These are phyloP conservation scores for Tillandsia leiboldiana DNA, from an alignment of 176 grass and related monocot genomes.

Conservation along the genomic window DNA sequence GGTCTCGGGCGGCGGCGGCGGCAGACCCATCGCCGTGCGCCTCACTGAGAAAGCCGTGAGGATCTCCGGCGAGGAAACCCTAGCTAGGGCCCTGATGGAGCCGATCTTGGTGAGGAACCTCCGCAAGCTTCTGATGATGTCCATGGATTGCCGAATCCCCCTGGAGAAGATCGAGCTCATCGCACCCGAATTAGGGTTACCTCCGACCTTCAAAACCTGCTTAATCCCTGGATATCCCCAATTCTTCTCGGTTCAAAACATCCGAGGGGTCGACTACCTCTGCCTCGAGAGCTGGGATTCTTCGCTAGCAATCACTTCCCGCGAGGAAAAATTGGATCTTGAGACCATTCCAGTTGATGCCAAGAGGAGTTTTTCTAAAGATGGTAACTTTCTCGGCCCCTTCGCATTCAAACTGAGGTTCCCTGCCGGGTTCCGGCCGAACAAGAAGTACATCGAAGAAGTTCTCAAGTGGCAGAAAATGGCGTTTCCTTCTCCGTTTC, in stretches of 20 bases:
- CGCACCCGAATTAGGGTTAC: constrained; percentile 51
- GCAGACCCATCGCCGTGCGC: constrained; percentile 44
- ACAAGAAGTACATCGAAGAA: constrained; percentile 65
- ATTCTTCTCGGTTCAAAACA: constrained; percentile 45
- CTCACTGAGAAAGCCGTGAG: constrained; percentile 64
- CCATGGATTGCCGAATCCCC: constrained; percentile 69
- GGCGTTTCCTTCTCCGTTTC: constrained; percentile 78
- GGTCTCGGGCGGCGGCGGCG: constrained; percentile 45
- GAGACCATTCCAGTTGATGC: constrained; percentile 19
- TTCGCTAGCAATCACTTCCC: constrained; percentile 51
- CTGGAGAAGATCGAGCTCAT: constrained; percentile 81
- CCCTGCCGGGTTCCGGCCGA: constrained; percentile 71
- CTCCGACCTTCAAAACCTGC: constrained; percentile 43
- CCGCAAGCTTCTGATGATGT: constrained; percentile 80
- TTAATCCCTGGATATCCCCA: constrained; percentile 65
- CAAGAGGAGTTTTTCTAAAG: constrained; percentile 56
- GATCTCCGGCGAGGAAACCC: constrained; percentile 45
- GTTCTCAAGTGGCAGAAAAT: constrained; percentile 86
- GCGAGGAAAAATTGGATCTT: constrained; percentile 62
- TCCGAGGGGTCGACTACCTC: constrained; percentile 41
- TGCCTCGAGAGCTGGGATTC: constrained; percentile 81
- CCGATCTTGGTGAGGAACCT: constrained; percentile 67
- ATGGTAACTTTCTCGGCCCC: constrained; percentile 71
- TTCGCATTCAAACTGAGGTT: constrained; percentile 82
- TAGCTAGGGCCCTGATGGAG: constrained; percentile 49